These are phyloP conservation scores for Hortaea werneckii DNA, from an alignment of 2,329 filamentous ascomycete species.

Conservation along the genomic window DNA sequence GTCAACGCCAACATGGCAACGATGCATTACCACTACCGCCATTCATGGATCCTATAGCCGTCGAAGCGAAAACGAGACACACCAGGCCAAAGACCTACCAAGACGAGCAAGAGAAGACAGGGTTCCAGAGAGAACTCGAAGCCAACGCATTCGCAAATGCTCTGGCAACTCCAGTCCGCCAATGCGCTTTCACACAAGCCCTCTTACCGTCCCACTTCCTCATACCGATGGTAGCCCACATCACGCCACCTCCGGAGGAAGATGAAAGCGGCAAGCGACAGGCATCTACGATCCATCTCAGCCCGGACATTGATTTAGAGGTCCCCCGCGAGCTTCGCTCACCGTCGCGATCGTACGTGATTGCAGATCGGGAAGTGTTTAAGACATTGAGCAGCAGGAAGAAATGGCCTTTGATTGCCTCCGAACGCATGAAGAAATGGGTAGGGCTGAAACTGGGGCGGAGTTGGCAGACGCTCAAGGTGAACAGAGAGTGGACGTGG, in stretches of 20 bases:
- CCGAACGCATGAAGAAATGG: constrained; percentile 6
- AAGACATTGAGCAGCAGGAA: background rate
- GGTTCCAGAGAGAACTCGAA: constrained; percentile 49
- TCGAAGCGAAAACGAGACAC: constrained; percentile 26
- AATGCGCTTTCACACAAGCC: constrained; percentile 41
- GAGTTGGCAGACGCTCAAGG: background rate
- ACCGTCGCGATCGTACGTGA: background rate
- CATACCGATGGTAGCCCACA: constrained; percentile 40
- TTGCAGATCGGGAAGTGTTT: background rate
- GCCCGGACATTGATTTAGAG: background rate
- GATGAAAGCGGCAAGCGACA: background rate
- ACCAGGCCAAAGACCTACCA: constrained; percentile 34
- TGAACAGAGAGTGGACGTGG: constrained; percentile 7
- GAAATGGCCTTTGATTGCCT: constrained; percentile 5
- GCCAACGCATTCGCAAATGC: constrained; percentile 56
- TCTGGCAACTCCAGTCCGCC: constrained; percentile 50
- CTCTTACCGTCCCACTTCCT: constrained; percentile 53
- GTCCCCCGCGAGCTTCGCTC: background rate
- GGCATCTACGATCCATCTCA: background rate
- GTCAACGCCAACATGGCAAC: constrained; percentile 25
- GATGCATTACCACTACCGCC: constrained; percentile 38
- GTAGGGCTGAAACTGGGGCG: constrained; percentile 2
- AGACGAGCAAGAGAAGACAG: constrained; percentile 31
- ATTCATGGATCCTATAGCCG: constrained; percentile 35
- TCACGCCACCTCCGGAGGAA: background rate